Evolutionary conservation across 805 yeast genomes (phyloP), one percentile per base, ranked within the genome.

Genomic region (Metschnikowia henanensis): DNA sequence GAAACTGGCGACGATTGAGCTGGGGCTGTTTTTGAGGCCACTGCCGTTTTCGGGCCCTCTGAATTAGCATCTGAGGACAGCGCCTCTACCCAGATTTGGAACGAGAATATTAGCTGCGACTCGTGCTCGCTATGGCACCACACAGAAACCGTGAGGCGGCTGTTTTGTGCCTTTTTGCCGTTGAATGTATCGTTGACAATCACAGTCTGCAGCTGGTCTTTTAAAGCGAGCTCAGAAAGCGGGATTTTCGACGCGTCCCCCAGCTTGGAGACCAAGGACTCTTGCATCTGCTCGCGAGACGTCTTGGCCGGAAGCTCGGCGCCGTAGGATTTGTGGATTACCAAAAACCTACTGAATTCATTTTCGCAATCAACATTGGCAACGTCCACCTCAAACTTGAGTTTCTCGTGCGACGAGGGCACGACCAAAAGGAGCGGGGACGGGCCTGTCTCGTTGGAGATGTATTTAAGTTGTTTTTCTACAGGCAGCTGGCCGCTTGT

Each of bases 401-500:
- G 25, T 44, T 52, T 55, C 45, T 43, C 48, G 37, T 48, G 57
- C 12, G 35, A 23, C 2, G 62, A 40, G 6, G 64, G 62, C 25
- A 66, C 52, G 39, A 58, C 44, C 8, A 69, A 46, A 22, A 70
- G 58, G 26, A 70, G 56, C 15, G 76, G 76, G 9, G 48, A 29
- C 8, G 37, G 29, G 2, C 21, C 35, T 6, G 47, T 19, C 1
- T 53, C 46, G 45, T 62, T 64, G 28, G 61, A 60, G 6, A 66
- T 59, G 45, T 61, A 70, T 31, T 45, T 54, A 10, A 61, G 38
- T 4, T 53, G 60, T 9, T 26, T 25, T 25, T 36, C 41, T 4
- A 8, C 21, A 4, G 37, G 15, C 10, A 9, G 15, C 3, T 6
- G 6, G 30, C 9, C 28, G 5, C 30, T 25, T 3, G 34, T 30